A percentile compares a stretch with the other conserved stretches of the same genome.
These are phyloP conservation scores for Biscogniauxia marginata DNA, from an alignment of 2,329 filamentous ascomycete genomes.

Conservation along the genomic window DNA sequence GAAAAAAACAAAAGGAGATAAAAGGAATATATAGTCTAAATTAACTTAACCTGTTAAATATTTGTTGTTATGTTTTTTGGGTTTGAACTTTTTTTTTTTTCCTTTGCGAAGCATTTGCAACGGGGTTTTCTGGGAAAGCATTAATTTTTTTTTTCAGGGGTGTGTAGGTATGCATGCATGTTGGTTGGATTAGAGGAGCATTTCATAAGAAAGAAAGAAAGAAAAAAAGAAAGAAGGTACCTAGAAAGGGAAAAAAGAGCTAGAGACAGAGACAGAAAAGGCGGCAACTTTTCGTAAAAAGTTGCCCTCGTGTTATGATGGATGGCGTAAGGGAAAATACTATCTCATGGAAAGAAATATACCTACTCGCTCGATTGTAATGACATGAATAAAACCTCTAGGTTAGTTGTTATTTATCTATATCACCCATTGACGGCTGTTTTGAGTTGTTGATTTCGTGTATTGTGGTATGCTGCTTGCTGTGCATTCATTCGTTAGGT, in stretches of 20 bases:
- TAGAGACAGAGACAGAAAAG: neutral
- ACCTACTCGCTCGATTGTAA: too few relatives aligned
- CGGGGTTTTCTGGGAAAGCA: conserved; percentile 17
- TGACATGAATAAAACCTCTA: too few relatives aligned
- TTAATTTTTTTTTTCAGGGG: conserved; percentile 4
- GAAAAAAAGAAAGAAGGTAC: too few relatives aligned
- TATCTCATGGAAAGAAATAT: too few relatives aligned
- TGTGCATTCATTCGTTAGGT: too few relatives aligned
- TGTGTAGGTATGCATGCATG: conserved; percentile 1
- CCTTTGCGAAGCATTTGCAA: conserved; percentile 26
- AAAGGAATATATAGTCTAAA: conserved; percentile 6
- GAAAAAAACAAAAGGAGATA: neutral
- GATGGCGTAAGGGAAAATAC: too few relatives aligned
- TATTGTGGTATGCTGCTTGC: too few relatives aligned
- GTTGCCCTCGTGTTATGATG: too few relatives aligned
- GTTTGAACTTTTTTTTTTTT: neutral
- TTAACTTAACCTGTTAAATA: neutral
- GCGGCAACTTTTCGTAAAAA: too few relatives aligned
- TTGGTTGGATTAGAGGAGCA: conserved; percentile 20
- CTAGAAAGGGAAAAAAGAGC: neutral
- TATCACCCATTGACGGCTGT: too few relatives aligned
- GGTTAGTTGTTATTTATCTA: too few relatives aligned
- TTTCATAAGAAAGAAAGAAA: neutral
- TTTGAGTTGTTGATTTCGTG: too few relatives aligned
- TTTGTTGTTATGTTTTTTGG: neutral